Conservation (phyloP, 73 alveolate genomes). For the Paramecium octaurelia region DNA sequence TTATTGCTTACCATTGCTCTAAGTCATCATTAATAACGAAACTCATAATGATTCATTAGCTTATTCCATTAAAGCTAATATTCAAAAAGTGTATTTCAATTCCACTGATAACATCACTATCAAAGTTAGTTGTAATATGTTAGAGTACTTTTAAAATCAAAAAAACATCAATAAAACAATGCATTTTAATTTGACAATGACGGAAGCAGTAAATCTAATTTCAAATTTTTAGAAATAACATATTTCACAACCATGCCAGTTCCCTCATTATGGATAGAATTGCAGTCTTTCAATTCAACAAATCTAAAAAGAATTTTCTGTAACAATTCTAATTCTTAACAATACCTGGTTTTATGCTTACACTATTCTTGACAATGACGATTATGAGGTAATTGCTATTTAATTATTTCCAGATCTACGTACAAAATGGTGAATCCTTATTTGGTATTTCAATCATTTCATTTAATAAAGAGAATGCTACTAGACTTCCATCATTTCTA, state of each 20-base stretch:
- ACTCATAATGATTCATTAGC: neutral
- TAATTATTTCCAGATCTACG: neutral
- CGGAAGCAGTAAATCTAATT: neutral
- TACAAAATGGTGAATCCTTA: neutral
- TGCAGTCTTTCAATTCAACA: neutral
- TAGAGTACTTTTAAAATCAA: neutral
- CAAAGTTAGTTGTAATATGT: neutral
- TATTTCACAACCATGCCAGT: neutral
- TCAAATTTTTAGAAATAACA: neutral
- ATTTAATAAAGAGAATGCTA: neutral
- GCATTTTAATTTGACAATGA: neutral
- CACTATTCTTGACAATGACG: neutral
- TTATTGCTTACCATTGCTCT: neutral
- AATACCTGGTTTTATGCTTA: slow-evolving; percentile 9
- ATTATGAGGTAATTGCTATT: neutral
- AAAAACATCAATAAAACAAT: neutral
- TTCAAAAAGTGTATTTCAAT: neutral
- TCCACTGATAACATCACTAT: neutral
- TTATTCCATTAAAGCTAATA: neutral
- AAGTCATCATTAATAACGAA: neutral
- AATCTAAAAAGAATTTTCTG: neutral
- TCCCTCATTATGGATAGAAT: neutral
- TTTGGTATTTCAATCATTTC: neutral
- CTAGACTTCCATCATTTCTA: neutral
- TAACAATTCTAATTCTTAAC: neutral